phyloP scores from a whole-genome alignment of 2,329 filamentous ascomycete species.

The Apiospora saccharicola region DNA sequence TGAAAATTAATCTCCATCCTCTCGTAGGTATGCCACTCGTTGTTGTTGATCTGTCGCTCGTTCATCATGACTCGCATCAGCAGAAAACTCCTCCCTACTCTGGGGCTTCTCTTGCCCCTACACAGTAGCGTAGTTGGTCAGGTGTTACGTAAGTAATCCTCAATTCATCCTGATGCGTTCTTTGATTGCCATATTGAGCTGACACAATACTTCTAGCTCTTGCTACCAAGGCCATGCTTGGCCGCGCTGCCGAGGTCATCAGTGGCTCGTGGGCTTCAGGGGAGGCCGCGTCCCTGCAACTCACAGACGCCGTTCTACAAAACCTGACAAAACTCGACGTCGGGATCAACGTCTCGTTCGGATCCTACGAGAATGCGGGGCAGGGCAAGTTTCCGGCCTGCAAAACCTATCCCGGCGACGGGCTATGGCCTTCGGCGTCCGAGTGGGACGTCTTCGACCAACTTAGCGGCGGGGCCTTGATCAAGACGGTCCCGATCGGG shows the following conservation, averaged over 20 bases:
- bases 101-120: not conserved
- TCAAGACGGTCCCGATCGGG: slow-evolving; percentile 4
- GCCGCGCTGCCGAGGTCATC: not conserved
- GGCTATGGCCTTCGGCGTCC: not conserved
- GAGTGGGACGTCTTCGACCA: slow-evolving; percentile 1
- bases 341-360: not conserved
- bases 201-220: not conserved
- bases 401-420: slow-evolving; percentile 12
- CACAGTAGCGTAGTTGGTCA: not conserved
- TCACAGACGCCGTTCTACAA: not conserved
- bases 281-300: slow-evolving; percentile 7
- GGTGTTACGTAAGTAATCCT: not conserved
- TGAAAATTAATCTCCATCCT: not conserved
- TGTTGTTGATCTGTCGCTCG: not conserved
- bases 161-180: not conserved
- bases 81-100: not conserved
- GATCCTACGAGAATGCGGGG: not conserved
- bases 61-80: not conserved
- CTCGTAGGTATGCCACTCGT: not conserved
- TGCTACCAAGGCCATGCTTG: not conserved
- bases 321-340: not conserved
- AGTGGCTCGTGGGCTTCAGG: slow-evolving; percentile 11
- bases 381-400: not conserved
- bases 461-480: not conserved
- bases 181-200: not conserved